A percentile compares a stretch with the other conserved stretches of the same genome.
phyloP scores from a whole-genome alignment of 306 rosid species.

The Cicer yamashitae region DNA sequence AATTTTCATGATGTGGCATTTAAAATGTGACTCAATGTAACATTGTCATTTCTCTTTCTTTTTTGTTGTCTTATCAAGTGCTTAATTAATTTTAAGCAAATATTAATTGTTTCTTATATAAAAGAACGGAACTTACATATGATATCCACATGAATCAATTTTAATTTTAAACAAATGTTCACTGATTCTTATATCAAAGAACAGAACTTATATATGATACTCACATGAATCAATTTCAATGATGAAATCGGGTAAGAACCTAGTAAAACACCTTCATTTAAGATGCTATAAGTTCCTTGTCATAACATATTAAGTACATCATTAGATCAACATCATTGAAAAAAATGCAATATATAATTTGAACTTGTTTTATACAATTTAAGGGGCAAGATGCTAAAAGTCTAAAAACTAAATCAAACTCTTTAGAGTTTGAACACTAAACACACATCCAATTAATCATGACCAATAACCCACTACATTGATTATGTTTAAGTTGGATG shows the following conservation, averaged over 20 bases:
- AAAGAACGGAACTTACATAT: too few relatives aligned
- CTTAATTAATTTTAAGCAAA: too few relatives aligned
- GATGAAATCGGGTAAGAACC: too few relatives aligned
- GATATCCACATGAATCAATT: too few relatives aligned
- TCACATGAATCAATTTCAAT: too few relatives aligned
- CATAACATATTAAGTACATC: neutral
- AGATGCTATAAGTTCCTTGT: neutral
- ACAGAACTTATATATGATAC: too few relatives aligned
- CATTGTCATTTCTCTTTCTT: neutral
- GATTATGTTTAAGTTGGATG: constrained; percentile 26
- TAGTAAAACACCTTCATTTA: too few relatives aligned
- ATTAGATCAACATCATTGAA: constrained; percentile 15
- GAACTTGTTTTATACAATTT: constrained; percentile 41
- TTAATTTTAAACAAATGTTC: too few relatives aligned
- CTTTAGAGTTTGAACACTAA: constrained; percentile 26
- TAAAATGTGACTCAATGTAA: neutral
- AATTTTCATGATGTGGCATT: neutral
- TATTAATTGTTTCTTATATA: too few relatives aligned
- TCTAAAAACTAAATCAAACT: constrained; percentile 14
- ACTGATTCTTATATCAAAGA: too few relatives aligned
- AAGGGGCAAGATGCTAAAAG: neutral
- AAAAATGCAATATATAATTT: constrained; percentile 38
- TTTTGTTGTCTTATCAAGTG: neutral
- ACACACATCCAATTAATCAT: constrained; percentile 24
- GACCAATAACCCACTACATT: constrained; percentile 33